Base-by-base conservation (phyloP, 441 rosid species). In the Croton laevigatus region DNA sequence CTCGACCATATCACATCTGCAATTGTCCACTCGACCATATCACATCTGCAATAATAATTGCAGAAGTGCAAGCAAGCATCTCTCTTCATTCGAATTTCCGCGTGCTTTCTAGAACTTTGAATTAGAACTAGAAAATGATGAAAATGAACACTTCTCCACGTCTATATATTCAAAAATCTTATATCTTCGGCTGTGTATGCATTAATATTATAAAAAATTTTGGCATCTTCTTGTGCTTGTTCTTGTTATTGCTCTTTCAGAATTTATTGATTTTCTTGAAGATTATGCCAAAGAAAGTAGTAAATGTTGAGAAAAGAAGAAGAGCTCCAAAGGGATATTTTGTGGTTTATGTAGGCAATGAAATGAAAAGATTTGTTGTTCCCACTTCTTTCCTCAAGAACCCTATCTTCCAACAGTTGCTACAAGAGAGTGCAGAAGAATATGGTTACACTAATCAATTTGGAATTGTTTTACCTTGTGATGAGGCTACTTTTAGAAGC, bases 321-420 rank as follows among this genome's bases (percentile, higher is more conserved):
- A 71, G 75, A 54, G 81, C 81, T 49, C 81, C 81, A 2, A 77
- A 65, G 59, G 81, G 81, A 13, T 80, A 82, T 65, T n/a, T 82
- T 58, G 83, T 70, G 79, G 85, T 82, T 7, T 82, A 75, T 44
- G 78, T 68, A 32, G 81, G 83, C 5, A 42, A 13, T 20, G 74
- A 72, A 61, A 71, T 70, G 78, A 73, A 44, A 27, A 77, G 83
- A 78, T 75, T 72, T 57, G 79, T 75, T 0, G 66, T 79, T 23
- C 83, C 81, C 2, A 67, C 62, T 11, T 54, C 72, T 68, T 82
- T 44, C 67, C 64, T 79, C 62, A 66, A 77, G 60, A 61, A 49
- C 19, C 76, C 80, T 11, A 53, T 13, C 13, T 75, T 82, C 59
- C 78, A 75, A 57, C 59, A 70, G 36, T 59, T 79, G 70, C 72